Evolutionary conservation across 441 rosid genomes (phyloP).

Genomic region (Metrosideros polymorpha): DNA sequence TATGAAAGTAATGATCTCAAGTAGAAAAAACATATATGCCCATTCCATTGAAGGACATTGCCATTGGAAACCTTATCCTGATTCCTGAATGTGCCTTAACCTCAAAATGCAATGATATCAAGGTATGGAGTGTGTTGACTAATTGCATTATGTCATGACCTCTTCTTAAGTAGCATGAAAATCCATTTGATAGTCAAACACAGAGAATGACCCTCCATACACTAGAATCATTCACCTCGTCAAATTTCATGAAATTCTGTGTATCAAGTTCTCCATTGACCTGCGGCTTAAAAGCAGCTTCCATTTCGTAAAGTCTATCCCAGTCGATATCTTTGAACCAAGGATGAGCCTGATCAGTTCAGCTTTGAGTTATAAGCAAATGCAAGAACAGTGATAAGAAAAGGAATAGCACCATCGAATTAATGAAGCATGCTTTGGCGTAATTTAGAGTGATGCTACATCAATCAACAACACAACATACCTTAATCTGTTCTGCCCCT

Average conservation of each 20-base stretch:
- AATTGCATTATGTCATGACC: neutral
- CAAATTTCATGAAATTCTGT: slow-evolving; percentile 56
- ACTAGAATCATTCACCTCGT: slow-evolving; percentile 31
- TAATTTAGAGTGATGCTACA: neutral
- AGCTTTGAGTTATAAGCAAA: neutral
- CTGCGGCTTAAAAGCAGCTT: slow-evolving; percentile 52
- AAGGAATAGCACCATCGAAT: neutral
- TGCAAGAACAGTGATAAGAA: neutral
- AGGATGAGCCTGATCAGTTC: slow-evolving; percentile 30
- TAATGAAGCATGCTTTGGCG: neutral
- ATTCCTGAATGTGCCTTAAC: neutral
- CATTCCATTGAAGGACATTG: neutral
- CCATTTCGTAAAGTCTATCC: slow-evolving; percentile 38
- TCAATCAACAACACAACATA: neutral
- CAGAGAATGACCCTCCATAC: neutral
- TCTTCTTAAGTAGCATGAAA: neutral
- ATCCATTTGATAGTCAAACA: neutral
- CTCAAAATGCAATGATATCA: neutral
- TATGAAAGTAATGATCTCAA: neutral
- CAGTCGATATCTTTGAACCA: slow-evolving; percentile 51
- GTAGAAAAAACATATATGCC: neutral
- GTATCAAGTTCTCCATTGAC: slow-evolving; percentile 54
- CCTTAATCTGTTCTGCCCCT: slow-evolving; percentile 50
- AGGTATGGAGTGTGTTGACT: neutral
- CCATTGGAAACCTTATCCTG: neutral